Evolutionary conservation across 805 yeast species (phyloP), one percentile per base, ranked within the genome.

Genomic region (Ogataea chonburiensis): DNA sequence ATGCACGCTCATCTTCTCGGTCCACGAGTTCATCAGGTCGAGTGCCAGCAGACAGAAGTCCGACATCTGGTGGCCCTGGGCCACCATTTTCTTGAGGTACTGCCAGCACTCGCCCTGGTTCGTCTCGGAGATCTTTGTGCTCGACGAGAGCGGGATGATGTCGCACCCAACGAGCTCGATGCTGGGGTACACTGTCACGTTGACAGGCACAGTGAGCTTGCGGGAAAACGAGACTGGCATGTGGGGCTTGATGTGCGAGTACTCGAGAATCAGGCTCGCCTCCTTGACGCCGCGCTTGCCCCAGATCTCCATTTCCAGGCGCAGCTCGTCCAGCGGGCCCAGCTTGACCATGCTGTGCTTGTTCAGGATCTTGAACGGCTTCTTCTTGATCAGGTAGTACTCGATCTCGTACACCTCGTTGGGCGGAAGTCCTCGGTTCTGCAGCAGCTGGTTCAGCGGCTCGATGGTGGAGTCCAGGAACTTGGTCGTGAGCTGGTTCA

Each of bases 21-120:
- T 69, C 93, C 96, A 89, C 2, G 84, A 70, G 56, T 93, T 91
- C 46, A 87, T 72, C 39, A 93, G 60, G 55, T 93, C 98, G 10
- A 91, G 52, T 1, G 86, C 68, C 36, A 84, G 62, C 30, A 83
- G 60, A 44, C 82, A 79, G 56, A 71, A 86, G 31, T 77, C 78
- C 3, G 74, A 62, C 33, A 70, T 56, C 6, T 60, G 61, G 14
- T 64, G 56, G 5, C 59, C 60, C 22, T 57, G 40, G 5, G 33
- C 37, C 6, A 57, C 46, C 45, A 70, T 52, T 25, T 52, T 50
- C 10, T 50, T 37, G 24, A 67, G 43, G 23, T 67, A 64, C 14
- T 38, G 38, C 64, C 64, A 57, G 19, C 59, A 55, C 17, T 40
- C 46, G 18, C 55, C 53, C 17, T 40, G 45, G 17, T 45, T 47